A percentile compares a stretch with the other conserved stretches of the same genome.
Evolutionary conservation across 305 asterid species (phyloP).

Genomic region (Fraxinus platypoda): DNA sequence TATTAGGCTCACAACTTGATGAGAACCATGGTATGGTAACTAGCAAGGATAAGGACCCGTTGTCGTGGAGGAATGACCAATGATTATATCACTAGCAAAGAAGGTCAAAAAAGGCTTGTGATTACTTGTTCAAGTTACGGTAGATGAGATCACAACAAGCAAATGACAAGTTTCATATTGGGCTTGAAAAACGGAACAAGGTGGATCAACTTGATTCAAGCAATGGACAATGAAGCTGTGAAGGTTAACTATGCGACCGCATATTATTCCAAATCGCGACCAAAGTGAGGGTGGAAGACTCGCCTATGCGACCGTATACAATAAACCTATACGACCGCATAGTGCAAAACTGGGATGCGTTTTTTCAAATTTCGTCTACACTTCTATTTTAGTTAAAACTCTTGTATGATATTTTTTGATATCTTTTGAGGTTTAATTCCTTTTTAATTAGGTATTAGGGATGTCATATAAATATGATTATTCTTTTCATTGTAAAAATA

Average conservation of each 20-base stretch:
- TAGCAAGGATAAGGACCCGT: too few species aligned
- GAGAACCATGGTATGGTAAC: too few species aligned
- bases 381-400: neutral
- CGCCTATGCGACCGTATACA: neutral
- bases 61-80: too few species aligned
- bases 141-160: neutral
- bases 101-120: too few species aligned
- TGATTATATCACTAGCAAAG: too few species aligned
- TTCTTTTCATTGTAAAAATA: neutral
- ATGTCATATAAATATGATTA: neutral
- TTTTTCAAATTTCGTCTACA: neutral
- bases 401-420: too few species aligned
- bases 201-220: neutral
- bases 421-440: neutral
- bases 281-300: neutral
- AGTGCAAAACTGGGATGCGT: neutral
- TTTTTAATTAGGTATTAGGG: neutral
- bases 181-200: neutral
- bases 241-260: neutral
- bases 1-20: neutral
- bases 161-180: neutral
- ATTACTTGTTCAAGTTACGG: too few species aligned
- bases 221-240: neutral
- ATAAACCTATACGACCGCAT: neutral
- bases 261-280: neutral